phyloP scores from a whole-genome alignment of 2,329 filamentous ascomycete species.

The Penicillium sp. region DNA sequence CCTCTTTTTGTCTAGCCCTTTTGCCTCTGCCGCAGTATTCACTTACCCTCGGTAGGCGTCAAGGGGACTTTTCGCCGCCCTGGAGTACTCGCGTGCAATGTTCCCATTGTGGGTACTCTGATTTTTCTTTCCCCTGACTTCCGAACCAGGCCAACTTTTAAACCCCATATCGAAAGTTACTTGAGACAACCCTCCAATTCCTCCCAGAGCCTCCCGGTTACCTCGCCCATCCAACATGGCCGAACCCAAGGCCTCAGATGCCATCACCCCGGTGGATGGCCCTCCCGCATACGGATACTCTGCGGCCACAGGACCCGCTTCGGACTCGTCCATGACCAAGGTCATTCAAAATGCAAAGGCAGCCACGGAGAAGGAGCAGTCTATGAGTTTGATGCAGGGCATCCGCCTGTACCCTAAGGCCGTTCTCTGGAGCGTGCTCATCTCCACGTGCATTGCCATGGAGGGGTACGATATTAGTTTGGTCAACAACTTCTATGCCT shows the following conservation, averaged over 20 bases:
- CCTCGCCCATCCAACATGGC: constrained; percentile 19
- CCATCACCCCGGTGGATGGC: constrained; percentile 20
- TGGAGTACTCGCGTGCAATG: constrained; percentile 15
- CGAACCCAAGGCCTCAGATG: constrained; percentile 23
- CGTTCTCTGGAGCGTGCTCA: constrained; percentile 70
- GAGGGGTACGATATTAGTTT: constrained; percentile 78
- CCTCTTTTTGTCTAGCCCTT: constrained; percentile 11
- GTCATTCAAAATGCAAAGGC: constrained; percentile 36
- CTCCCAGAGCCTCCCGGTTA: not conserved
- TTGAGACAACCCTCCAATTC: not conserved
- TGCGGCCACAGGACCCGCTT: constrained; percentile 14
- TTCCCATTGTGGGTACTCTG: constrained; percentile 17
- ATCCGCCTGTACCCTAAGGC: constrained; percentile 79
- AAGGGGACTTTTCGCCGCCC: constrained; percentile 7
- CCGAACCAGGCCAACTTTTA: constrained; percentile 8
- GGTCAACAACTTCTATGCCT: constrained; percentile 67
- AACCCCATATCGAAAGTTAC: not conserved
- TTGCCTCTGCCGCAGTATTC: not conserved
- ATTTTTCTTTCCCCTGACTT: constrained; percentile 18
- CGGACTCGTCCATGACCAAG: constrained; percentile 24
- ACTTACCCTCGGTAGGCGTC: not conserved
- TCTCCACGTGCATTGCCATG: constrained; percentile 88
- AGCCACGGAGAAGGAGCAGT: constrained; percentile 45
- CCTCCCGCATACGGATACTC: constrained; percentile 5
- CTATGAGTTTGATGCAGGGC: constrained; percentile 66